Conservation (phyloP, 1,284 basidiomycete genomes). For the Agaricales sp. region DNA sequence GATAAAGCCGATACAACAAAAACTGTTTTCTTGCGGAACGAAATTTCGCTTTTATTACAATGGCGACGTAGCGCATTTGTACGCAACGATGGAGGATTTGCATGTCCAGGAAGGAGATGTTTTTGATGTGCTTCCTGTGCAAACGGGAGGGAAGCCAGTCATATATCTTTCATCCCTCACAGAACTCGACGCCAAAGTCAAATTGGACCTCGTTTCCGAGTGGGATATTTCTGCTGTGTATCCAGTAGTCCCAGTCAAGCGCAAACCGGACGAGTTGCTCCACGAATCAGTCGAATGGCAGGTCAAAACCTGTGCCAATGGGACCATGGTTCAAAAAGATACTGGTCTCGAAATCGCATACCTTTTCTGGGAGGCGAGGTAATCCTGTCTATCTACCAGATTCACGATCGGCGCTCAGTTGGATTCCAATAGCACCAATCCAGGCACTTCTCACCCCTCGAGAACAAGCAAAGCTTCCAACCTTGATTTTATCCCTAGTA, state of each 20-base stretch:
- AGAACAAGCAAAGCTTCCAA: no score
- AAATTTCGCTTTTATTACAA: no score
- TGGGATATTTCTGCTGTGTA: slow-evolving; percentile 17
- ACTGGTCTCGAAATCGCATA: slow-evolving; percentile 17
- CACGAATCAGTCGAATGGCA: slow-evolving; percentile 16
- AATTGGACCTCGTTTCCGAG: slow-evolving; percentile 11
- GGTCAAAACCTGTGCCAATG: slow-evolving; percentile 16
- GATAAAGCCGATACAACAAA: no score
- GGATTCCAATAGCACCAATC: no score
- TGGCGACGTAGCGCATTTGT: no score
- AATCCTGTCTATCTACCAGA: slow-evolving; percentile 4
- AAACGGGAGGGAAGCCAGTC: background rate
- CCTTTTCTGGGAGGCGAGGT: slow-evolving; percentile 25
- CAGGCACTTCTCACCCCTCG: slow-evolving; percentile 4
- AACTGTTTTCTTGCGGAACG: no score
- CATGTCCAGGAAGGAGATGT: background rate
- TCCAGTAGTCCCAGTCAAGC: slow-evolving; percentile 9
- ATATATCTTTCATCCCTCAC: slow-evolving; percentile 4
- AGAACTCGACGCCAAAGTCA: slow-evolving; percentile 10
- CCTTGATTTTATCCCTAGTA: slow-evolving; percentile 9
- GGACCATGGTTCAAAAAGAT: slow-evolving; percentile 15
- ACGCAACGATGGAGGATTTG: background rate
- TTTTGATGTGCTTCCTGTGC: background rate
- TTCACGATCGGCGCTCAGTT: no score
- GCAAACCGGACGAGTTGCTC: background rate